Evolutionary conservation across 441 rosid genomes (phyloP).

Genomic region (Populus hybrid): DNA sequence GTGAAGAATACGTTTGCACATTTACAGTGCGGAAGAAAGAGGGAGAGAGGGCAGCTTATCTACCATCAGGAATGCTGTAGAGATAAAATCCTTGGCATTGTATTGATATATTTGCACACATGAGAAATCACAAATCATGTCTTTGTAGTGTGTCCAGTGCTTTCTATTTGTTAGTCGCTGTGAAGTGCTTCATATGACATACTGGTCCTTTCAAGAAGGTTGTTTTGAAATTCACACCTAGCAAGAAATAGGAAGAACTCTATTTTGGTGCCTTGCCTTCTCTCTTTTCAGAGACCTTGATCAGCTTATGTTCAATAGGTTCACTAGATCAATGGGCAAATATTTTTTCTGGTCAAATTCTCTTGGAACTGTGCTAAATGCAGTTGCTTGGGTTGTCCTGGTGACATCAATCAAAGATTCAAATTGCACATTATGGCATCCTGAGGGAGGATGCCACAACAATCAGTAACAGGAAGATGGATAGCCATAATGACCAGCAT

Average conservation of each 20-base stretch:
- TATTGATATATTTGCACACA: neutral
- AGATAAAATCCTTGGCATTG: neutral
- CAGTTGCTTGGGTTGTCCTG: neutral
- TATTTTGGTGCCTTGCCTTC: neutral
- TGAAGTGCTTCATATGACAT: neutral
- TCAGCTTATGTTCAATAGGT: neutral
- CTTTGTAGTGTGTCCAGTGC: neutral
- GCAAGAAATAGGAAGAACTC: neutral
- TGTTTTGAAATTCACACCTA: neutral
- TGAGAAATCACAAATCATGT: neutral
- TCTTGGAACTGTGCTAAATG: neutral
- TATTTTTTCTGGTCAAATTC: neutral
- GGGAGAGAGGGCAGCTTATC: conserved; percentile 1
- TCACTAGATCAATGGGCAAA: neutral
- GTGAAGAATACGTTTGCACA: neutral
- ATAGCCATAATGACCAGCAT: neutral
- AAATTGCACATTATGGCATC: neutral
- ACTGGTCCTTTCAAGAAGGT: neutral
- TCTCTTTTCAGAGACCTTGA: neutral
- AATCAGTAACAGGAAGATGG: neutral
- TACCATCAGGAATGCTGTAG: neutral
- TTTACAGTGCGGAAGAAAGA: neutral
- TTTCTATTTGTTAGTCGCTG: neutral
- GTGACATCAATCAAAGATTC: neutral
- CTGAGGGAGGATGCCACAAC: neutral